Base-by-base conservation (phyloP, 1,284 basidiomycete species). In the Mycena sp. region DNA sequence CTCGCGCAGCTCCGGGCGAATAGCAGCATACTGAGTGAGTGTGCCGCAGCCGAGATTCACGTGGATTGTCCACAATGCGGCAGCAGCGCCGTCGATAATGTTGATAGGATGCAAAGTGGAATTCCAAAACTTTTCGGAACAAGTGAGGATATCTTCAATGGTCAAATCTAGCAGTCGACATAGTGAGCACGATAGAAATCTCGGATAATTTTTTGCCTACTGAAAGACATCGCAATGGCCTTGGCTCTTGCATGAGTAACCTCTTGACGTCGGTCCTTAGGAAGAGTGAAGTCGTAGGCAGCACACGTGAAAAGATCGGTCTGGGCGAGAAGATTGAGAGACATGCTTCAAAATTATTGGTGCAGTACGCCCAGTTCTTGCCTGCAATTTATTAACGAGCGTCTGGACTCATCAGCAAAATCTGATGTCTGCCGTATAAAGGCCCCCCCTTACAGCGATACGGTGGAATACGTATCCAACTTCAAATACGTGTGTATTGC, bases 1-100 rank as follows among this genome's bases (percentile, higher is more conserved):
- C 2, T 78, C 71, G 0, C 13, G 39, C 13, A 41, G 71, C 13
- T 41, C 39, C 39, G 39, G 39, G 13, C 39, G 8, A 10, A 9
- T 41, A 14, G 39, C 10, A 41, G 39, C 13, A 41, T 41, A 41
- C 39, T 41, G 77, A 4, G 81, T 79, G 13, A 87, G 69, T 0
- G 86, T 86, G 4, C 86, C 86, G 25, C 79, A 78, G 18, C 77
- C 78, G 6, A 86, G 79, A 69, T 87, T 87, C 70, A 81, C 83
- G 56, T 87, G 86, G 14, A 87, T 82, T 3, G 83, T 84, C 18
- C 83, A 72, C 20, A 81, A 68, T 0, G 79, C 83, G 7, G 76
- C 73, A 0, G 83, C 81, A 6, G 81, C 82, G 11, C 80, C 82
- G 72, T 87, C 85, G 46, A 84, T 62, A 6, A 75, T 63, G 16